Conservation (phyloP, 345 rosid genomes). For the Rhizophora mangle region DNA sequence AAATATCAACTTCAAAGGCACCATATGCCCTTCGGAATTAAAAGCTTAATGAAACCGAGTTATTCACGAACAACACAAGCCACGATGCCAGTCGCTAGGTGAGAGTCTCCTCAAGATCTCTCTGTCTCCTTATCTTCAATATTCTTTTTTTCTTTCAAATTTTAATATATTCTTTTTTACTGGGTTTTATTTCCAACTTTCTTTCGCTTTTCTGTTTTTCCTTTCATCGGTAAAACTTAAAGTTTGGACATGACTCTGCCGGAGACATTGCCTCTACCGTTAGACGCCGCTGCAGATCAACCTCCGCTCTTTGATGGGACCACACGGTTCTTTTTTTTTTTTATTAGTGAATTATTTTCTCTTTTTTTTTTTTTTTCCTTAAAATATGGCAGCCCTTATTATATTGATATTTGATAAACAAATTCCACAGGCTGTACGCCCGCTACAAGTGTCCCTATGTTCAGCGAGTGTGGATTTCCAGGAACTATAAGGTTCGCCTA, state of each 20-base stretch:
- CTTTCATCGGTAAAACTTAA: not conserved
- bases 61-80: not conserved
- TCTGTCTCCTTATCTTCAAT: not conserved
- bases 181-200: not conserved
- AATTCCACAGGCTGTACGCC: slow-evolving; percentile 53
- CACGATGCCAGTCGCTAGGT: not conserved
- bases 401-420: not conserved
- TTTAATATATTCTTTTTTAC: no score
- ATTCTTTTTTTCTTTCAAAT: not conserved
- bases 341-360: not conserved
- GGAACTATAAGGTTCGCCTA: slow-evolving; percentile 67
- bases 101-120: not conserved
- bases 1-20: not conserved
- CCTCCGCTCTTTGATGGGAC: slow-evolving; percentile 84
- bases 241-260: slow-evolving; percentile 32
- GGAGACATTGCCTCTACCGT: slow-evolving; percentile 46
- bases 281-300: slow-evolving; percentile 54
- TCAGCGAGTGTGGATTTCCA: slow-evolving; percentile 94
- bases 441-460: slow-evolving; percentile 65
- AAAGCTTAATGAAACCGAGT: no score
- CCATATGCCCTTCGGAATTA: not conserved
- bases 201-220: not conserved
- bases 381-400: not conserved
- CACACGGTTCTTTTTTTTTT: slow-evolving; percentile 39
- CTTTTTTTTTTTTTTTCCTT: not conserved